Evolutionary conservation across 2,329 filamentous ascomycete species (phyloP).

Genomic region (Alternaria ventricosa): DNA sequence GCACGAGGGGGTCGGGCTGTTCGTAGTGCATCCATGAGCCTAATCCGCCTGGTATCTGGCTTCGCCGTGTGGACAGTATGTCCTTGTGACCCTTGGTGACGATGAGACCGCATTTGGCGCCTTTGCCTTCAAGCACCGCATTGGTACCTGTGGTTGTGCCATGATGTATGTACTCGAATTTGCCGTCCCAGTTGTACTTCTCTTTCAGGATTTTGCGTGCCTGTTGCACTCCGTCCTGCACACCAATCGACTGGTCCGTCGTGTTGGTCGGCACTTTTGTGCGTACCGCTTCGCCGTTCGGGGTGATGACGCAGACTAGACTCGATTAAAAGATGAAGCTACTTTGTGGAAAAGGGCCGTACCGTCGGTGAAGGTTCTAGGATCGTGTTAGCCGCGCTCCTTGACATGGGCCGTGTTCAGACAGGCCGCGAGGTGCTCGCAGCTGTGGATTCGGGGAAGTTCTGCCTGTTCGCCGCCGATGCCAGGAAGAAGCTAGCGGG

Average conservation of each 20-base stretch:
- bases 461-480: constrained; percentile 1
- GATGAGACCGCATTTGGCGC: constrained; percentile 55
- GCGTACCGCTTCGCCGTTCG: constrained; percentile 52
- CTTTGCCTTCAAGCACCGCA: constrained; percentile 59
- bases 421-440: not conserved
- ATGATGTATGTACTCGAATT: constrained; percentile 58
- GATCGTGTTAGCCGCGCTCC: constrained; percentile 13
- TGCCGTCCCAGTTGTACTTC: constrained; percentile 52
- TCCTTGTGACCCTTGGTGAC: constrained; percentile 60
- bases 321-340: not conserved
- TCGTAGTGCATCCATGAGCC: constrained; percentile 59
- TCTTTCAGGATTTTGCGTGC: constrained; percentile 50
- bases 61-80: constrained; percentile 55
- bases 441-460: constrained; percentile 1
- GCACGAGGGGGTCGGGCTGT: constrained; percentile 57
- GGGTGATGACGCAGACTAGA: constrained; percentile 54
- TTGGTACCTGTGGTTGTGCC: constrained; percentile 60
- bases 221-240: constrained; percentile 55
- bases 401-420: not conserved
- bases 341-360: not conserved
- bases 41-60: constrained; percentile 59
- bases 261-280: constrained; percentile 57
- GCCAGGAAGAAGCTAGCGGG: not conserved
- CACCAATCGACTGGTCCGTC: constrained; percentile 56
- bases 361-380: constrained; percentile 56